phyloP scores from a whole-genome alignment of 257 asterid genomes.

The Salvia splendens region DNA sequence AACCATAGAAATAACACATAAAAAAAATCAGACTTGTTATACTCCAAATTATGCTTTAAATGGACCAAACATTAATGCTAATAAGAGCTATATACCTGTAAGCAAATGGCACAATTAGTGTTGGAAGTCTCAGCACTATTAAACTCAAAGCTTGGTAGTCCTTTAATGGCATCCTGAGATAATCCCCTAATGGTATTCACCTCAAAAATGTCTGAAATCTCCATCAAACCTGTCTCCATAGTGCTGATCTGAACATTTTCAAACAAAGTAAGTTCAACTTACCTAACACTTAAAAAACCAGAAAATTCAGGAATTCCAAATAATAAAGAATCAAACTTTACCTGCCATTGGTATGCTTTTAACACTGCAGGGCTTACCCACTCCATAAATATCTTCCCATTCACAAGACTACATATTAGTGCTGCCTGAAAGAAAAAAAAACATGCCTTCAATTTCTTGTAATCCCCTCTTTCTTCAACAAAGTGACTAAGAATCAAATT shows the following conservation, averaged over 20 bases:
- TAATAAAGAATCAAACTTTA: slow-evolving; percentile 28
- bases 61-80: slow-evolving; percentile 3
- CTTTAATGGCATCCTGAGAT: slow-evolving; percentile 49
- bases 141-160: slow-evolving; percentile 53
- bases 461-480: neutral
- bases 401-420: slow-evolving; percentile 70
- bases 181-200: slow-evolving; percentile 57
- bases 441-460: neutral
- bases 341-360: slow-evolving; percentile 96
- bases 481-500: neutral
- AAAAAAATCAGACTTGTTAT: neutral
- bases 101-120: slow-evolving; percentile 69
- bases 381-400: slow-evolving; percentile 94
- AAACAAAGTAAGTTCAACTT: slow-evolving; percentile 23
- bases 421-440: slow-evolving; percentile 67
- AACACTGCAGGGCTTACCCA: slow-evolving; percentile 98
- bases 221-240: slow-evolving; percentile 69
- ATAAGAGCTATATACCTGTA: slow-evolving; percentile 50
- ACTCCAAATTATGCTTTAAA: slow-evolving; percentile 7
- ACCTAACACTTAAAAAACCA: slow-evolving; percentile 3
- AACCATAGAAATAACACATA: neutral
- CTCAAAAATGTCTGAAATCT: slow-evolving; percentile 80
- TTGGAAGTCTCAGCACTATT: slow-evolving; percentile 33
- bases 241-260: slow-evolving; percentile 58
- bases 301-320: neutral